Evolutionary conservation across 2,329 filamentous ascomycete species (phyloP).

Genomic region (Xylariaceae sp.): DNA sequence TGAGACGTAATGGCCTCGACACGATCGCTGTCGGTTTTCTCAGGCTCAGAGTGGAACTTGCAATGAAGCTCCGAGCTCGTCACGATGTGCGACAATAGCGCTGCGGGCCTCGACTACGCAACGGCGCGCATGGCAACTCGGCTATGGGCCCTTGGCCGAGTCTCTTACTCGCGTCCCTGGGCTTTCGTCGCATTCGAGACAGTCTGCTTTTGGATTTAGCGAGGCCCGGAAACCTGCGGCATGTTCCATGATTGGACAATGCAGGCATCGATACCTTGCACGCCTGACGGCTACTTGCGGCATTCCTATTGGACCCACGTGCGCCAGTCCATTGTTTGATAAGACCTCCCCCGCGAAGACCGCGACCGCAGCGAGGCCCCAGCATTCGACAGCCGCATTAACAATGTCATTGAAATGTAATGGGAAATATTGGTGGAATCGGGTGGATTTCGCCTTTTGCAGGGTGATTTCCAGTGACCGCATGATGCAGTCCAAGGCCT

Average conservation of each 20-base stretch:
- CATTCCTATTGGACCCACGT: constrained; percentile 28
- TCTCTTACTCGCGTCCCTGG: constrained; percentile 1
- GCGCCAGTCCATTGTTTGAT: constrained; percentile 22
- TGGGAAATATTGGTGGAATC: constrained; percentile 20
- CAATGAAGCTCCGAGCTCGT: constrained; percentile 1
- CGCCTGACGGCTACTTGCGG: constrained; percentile 29
- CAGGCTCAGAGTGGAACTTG: constrained; percentile 9
- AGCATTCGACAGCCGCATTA: constrained; percentile 12
- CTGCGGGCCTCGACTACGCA: constrained; percentile 4
- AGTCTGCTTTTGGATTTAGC: constrained; percentile 3
- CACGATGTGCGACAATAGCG: constrained; percentile 4
- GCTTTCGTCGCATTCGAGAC: not conserved
- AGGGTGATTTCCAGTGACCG: constrained; percentile 13
- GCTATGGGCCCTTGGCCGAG: constrained; percentile 6
- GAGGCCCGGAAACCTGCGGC: constrained; percentile 14
- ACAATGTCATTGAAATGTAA: constrained; percentile 27
- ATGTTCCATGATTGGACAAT: constrained; percentile 28
- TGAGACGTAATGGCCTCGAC: not conserved
- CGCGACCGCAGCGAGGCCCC: not conserved
- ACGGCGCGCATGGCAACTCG: not conserved
- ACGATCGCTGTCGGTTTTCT: not conserved
- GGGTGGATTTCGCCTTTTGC: constrained; percentile 18
- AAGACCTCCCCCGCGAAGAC: constrained; percentile 21
- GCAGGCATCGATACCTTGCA: constrained; percentile 9
- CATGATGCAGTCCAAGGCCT: constrained; percentile 18